Base-by-base conservation (phyloP, 1,139 yeast genomes). In the Torulaspora globosa region DNA sequence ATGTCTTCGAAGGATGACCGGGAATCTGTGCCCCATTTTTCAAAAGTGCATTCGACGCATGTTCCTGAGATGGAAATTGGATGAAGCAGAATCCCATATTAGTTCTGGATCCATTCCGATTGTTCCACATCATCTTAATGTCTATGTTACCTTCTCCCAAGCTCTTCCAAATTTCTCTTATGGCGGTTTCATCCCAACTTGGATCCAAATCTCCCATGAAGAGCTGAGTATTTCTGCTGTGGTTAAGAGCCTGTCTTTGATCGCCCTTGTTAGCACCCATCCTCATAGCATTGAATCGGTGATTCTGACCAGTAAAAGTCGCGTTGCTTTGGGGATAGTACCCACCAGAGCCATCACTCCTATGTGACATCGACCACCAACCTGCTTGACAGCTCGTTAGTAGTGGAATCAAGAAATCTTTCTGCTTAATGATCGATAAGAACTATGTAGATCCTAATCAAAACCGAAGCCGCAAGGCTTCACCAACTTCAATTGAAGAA, bases 131-230 rank as follows among this genome's bases (percentile, higher is more conserved):
- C 51, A 80, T 65, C 54, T 79, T 79, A 34, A 79, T 79, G 41
- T 69, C 53, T 51, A 68, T 62, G 55, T 57, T 54, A 50, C 65
- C 36, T 62, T 71, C 69, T 2, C 73, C 73, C 14, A 70, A 44
- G 7, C 60, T 46, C 8, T 59, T 54, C 90, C 90, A 83, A 38
- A 84, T 72, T 49, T 74, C 74, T 36, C 71, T 72, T 36, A 84
- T 76, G 1, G 76, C 75, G 19, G 67, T 63, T 59, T 84, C 90
- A 55, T 81, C 85, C 67, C 85, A 75, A 75, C 80, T 76, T 14
- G 85, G 86, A 58, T 83, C 90, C 53, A 84, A 69, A 59, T 83
- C 92, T 16, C 92, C 92, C 92, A 84, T 84, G 42, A 62, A 63
- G 27, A 64, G 47, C 41, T 60, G 63, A 27, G 39, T 36, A 12